Base-by-base conservation (phyloP, 202 grass and related monocot genomes). In the Schoenoplectus tabernaemontani region DNA sequence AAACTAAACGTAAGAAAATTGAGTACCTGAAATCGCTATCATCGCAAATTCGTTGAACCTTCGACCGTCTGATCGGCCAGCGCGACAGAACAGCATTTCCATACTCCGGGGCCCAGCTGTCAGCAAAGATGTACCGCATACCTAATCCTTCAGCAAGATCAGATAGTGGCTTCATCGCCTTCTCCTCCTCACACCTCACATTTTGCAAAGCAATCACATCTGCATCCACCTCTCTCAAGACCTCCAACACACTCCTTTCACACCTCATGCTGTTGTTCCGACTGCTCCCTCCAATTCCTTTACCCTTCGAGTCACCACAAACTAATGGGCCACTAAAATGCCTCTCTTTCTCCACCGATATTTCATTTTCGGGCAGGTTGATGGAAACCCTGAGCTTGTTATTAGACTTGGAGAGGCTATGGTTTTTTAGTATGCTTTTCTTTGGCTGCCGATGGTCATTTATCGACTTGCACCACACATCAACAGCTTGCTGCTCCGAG, bases 31-130 rank as follows among this genome's bases (percentile, higher is more conserved):
- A 91, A 79, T 99, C 96, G 15, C 88, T 88, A 1, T 88, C 90
- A 65, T 99, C 96, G 33, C 85, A 86, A 67, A 99, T 85, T 57
- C 88, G 91, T 63, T 93, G 90, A 36, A 83, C 88, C 81, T 89
- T 99, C 88, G 89, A 99, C 0, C 78, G 85, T 57, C 84, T 90
- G 84, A 99, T 99, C 32, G 96, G 96, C 90, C 92, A 99, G 24
- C 88, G 91, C 23, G 96, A 99, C 81, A 96, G 87, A 42, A 99
- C 77, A 68, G 96, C 96, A 76, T 99, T 89, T 79, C 96, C 96
- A 79, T 93, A 99, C 71, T 96, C 88, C 17, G 96, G 96, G 69
- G 96, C 96, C 96, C 96, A 99, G 88, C 96, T 99, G 88, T 99
- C 96, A 3, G 96, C 96, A 77, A 99, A 99, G 34, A 93, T 87